phyloP scores from a whole-genome alignment of 805 yeast species.

The Lachancea waltii region DNA sequence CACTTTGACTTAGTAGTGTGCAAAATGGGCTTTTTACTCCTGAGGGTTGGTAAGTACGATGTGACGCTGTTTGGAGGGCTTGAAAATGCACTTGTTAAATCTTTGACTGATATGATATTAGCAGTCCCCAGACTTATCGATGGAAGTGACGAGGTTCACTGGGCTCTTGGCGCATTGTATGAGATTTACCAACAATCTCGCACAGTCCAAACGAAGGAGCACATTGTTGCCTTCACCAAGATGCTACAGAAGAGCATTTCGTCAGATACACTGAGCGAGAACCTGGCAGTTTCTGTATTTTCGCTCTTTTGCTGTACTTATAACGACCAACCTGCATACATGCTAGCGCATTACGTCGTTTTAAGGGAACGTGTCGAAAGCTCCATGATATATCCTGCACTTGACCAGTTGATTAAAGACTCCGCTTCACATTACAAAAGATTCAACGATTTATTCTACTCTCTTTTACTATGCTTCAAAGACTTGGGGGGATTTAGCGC shows the following conservation, averaged over 20 bases:
- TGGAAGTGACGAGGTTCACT: background rate
- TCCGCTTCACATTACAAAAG: constrained; percentile 5
- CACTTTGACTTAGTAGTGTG: background rate
- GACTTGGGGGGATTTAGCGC: constrained; percentile 5
- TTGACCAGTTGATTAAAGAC: constrained; percentile 13
- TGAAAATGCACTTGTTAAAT: background rate
- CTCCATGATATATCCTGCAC: constrained; percentile 17
- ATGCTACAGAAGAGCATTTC: no score
- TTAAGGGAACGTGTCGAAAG: constrained; percentile 25
- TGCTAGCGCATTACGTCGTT: constrained; percentile 33
- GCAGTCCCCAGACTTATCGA: background rate
- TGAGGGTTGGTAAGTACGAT: constrained; percentile 1
- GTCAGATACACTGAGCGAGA: background rate
- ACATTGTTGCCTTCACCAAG: constrained; percentile 1
- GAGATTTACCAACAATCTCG: constrained; percentile 2
- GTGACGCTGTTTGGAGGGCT: background rate
- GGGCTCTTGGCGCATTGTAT: constrained; percentile 4
- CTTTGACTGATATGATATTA: no score
- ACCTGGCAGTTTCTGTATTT: constrained; percentile 21
- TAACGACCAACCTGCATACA: constrained; percentile 20
- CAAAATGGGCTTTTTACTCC: constrained; percentile 4
- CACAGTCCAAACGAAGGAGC: no score
- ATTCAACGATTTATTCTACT: constrained; percentile 19
- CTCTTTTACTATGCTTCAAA: constrained; percentile 13
- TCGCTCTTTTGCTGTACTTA: constrained; percentile 19